Evolutionary conservation across 73 alveolate genomes (phyloP), one percentile per base, ranked within the genome.

Genomic region (Chromera velia): DNA sequence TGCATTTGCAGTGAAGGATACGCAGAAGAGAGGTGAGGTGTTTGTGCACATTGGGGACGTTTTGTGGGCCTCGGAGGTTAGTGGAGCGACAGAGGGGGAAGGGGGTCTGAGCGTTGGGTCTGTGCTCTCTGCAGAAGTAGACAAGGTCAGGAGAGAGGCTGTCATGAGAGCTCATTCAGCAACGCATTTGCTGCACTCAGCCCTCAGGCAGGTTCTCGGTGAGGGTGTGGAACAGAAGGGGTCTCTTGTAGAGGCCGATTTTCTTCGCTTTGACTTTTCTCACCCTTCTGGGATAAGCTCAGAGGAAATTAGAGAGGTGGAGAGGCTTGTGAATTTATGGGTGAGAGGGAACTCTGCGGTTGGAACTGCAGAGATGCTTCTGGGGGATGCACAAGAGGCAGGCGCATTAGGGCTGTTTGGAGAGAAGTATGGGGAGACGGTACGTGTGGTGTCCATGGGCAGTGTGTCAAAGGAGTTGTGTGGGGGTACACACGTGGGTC

Each of bases 331-430:
- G 19, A 65, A 65, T 30, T 4, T 6, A 4, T 6, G 19, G 32
- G 10, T 65, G 29, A 6, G 32, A 13, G 73, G 34, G 19, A 65
- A 65, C 17, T 30, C 4, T 30, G 73, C 6, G 73, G 73, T 65
- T 13, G 18, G 6, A 4, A 30, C 73, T 9, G 73, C 6, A 18
- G 34, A 28, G 73, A 4, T 65, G 17, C 34, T 18, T 7, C 17
- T 9, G 18, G 73, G 18, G 19, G 73, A 6, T 28, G 73, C 73
- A 28, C 32, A 65, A 18, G 18, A 65, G 34, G 34, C 34, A 4
- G 73, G 73, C 73, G 73, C 73, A 18, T 10, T 65, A 7, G 73
- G 40, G 40, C 73, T 65, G 73, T 65, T 65, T 18, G 73, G 17
- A 10, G 73, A 4, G n/a, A 65, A 65, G 73, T 65, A 65, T 18